Base-by-base conservation (phyloP, 208 protist species). In the Angomonas ambiguus region DNA sequence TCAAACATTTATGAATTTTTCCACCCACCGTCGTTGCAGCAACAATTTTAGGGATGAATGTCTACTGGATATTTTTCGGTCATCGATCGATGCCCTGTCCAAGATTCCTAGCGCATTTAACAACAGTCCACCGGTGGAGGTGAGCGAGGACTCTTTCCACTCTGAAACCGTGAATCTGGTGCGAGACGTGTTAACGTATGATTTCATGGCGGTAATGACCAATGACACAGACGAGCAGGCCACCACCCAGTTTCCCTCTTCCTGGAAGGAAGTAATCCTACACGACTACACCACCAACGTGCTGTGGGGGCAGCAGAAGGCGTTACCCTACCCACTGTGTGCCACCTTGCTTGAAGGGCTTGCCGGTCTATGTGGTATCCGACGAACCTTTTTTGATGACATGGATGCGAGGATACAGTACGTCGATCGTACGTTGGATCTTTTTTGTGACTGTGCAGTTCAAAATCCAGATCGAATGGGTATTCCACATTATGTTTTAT, bases 141-240 rank as follows among this genome's bases (percentile, higher is more conserved):
- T 2, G 8, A 20, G 13, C 5, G 20, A n/a, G 34, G 3, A 22
- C 5, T 31, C 25, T 13, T 59, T 11, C 25, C n/a, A 25, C n/a
- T 24, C 27, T 22, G 79, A 88, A 71, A 67, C 84, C 38, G 66
- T 88, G 22, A 70, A 76, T 32, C 73, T 93, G 22, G 79, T 87
- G 48, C 75, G 84, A 62, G 74, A 78, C 70, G 76, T 76, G 51
- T 69, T 95, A 13, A 82, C 60, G 0, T 95, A 74, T 73, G 89
- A 95, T 70, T 95, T 95, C 63, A 88, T 91, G 73, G 86, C 86
- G 0, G 88, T 95, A 67, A 80, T 83, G 32, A 82, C 88, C 2
- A 87, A 93, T 73, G 85, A 93, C 55, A 93, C 89, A 4, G 87
- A 95, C 53, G 87, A 93, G 49, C 74, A 80, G 20, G 64, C 83